Conservation (phyloP, 2,329 filamentous ascomycete species). For the Cercospora beticola region DNA sequence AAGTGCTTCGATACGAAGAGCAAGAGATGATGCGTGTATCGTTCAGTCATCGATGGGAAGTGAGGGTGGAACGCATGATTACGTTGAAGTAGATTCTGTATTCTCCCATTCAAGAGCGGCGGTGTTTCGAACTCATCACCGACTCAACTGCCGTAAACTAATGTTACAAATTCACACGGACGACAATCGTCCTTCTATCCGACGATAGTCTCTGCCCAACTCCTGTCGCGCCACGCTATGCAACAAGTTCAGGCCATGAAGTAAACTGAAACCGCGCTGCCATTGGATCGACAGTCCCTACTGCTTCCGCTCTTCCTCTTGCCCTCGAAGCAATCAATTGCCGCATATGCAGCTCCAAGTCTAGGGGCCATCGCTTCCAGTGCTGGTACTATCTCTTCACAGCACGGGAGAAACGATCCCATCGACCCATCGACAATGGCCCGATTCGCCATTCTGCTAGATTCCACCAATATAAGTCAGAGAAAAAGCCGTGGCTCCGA, state of each 20-base stretch:
- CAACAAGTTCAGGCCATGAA: background rate
- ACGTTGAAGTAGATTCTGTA: background rate
- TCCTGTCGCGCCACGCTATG: constrained; percentile 7
- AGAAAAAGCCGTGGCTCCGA: background rate
- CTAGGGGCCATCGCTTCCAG: background rate
- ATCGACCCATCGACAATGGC: background rate
- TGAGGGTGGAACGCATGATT: background rate
- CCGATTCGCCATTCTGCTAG: background rate
- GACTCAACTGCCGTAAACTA: background rate
- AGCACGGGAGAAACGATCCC: background rate
- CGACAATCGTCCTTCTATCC: background rate
- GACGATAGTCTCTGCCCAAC: background rate
- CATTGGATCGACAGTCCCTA: background rate
- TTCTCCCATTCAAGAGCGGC: background rate
- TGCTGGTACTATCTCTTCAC: background rate
- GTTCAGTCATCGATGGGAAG: background rate
- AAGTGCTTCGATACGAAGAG: background rate
- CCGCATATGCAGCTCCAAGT: background rate
- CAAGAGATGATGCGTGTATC: background rate
- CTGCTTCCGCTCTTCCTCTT: background rate
- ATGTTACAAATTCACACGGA: background rate
- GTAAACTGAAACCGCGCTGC: background rate
- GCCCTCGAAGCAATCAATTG: background rate
- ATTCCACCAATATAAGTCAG: background rate
- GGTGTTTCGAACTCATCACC: background rate